phyloP scores from a whole-genome alignment of 2,329 filamentous ascomycete species.

The Magnaporthiopsis incrustans region DNA sequence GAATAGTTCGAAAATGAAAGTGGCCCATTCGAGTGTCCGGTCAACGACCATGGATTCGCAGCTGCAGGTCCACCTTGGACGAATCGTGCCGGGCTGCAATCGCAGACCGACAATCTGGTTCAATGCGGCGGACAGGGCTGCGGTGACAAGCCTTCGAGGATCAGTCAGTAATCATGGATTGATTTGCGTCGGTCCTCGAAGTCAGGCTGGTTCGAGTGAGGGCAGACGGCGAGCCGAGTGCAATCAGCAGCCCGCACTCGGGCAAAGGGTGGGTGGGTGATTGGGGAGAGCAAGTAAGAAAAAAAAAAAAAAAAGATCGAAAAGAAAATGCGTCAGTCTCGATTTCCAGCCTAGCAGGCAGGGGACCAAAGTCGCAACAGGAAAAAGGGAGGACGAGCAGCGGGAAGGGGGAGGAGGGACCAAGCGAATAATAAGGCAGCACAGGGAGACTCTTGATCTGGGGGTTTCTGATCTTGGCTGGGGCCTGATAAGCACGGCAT shows the following conservation, averaged over 20 bases:
- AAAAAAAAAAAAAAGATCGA: not conserved
- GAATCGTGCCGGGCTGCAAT: not conserved
- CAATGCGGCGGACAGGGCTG: not conserved
- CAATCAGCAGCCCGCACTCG: not conserved
- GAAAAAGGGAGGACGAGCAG: not conserved
- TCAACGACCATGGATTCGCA: not conserved
- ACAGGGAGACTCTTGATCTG: not conserved
- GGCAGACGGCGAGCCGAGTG: too few relatives aligned
- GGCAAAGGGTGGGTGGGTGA: not conserved
- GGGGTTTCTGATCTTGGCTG: not conserved
- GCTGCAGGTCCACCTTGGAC: not conserved
- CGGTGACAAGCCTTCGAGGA: not conserved
- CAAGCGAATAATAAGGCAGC: not conserved
- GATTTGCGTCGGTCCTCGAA: not conserved
- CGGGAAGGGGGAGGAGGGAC: not conserved
- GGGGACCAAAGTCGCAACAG: not conserved
- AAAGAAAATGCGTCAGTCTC: not conserved
- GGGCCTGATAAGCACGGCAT: not conserved
- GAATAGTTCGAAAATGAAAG: not conserved
- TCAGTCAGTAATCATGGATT: not conserved
- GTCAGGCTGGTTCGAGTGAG: not conserved
- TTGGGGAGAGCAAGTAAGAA: not conserved
- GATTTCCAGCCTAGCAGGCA: not conserved
- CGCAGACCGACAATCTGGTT: not conserved
- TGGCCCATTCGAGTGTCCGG: not conserved